Percentiles rank a stretch among this genome's conserved stretches.
These are phyloP conservation scores for Chlamydomonas applanata DNA, from an alignment of 139 green algal genomes.

Conservation along the genomic window DNA sequence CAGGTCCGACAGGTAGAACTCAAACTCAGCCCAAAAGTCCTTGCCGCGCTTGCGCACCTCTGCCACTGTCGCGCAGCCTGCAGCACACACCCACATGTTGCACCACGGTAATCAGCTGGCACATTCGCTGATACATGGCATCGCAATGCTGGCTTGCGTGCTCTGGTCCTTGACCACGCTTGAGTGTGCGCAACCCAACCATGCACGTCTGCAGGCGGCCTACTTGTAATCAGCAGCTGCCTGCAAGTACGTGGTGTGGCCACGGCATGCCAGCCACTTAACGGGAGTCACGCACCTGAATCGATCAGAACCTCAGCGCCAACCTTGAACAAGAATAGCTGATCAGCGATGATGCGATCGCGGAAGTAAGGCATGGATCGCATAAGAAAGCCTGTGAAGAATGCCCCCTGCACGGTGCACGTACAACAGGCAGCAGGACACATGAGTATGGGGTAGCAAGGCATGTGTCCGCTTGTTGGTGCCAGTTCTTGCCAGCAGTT, in stretches of 20 bases:
- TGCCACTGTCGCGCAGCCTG: conserved; percentile 90
- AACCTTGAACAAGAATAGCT: conserved; percentile 88
- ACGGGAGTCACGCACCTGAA: conserved; percentile 68
- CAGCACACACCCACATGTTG: too few species aligned
- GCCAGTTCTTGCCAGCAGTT: too few species aligned
- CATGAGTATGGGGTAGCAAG: not conserved
- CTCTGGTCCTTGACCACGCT: not conserved
- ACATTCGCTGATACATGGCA: not conserved
- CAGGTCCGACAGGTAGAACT: conserved; percentile 95
- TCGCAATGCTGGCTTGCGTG: not conserved
- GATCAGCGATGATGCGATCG: conserved; percentile 82
- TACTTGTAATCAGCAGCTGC: not conserved
- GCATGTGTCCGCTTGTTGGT: not conserved
- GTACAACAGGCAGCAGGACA: not conserved
- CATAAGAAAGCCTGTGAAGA: conserved; percentile 54
- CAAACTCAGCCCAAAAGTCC: conserved; percentile 95
- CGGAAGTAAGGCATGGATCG: conserved; percentile 65
- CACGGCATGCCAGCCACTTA: too few species aligned
- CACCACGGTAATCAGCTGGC: too few species aligned
- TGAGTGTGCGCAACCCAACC: not conserved
- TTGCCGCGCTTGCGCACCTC: conserved; percentile 94
- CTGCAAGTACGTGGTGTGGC: not conserved
- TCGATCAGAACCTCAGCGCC: conserved; percentile 89
- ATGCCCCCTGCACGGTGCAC: conserved; percentile 19
- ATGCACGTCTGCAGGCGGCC: not conserved